Evolutionary conservation across 305 asterid species (phyloP).

Genomic region (Nicotiana rustica): DNA sequence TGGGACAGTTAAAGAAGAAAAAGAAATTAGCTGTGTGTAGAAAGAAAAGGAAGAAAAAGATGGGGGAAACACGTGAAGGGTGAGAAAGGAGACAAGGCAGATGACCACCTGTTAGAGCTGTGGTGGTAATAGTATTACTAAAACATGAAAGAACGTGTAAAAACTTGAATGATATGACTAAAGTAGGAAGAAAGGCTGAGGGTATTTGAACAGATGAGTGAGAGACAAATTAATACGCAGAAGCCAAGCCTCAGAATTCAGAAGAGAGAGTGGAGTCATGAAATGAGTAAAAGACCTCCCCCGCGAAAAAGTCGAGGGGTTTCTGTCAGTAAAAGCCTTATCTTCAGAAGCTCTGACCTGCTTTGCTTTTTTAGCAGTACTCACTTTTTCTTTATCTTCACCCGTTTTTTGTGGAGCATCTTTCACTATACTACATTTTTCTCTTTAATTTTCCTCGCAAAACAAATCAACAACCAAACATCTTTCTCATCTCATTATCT

Average conservation of each 20-base stretch:
- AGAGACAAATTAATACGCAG: not conserved
- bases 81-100: not conserved
- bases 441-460: not conserved
- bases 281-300: slow-evolving; percentile 35
- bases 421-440: not conserved
- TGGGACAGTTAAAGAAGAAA: no score
- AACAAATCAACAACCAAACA: not conserved
- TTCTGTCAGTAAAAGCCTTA: slow-evolving; percentile 62
- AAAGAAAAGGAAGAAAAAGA: no score
- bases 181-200: slow-evolving; percentile 48
- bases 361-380: not conserved
- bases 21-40: no score
- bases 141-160: slow-evolving; percentile 42
- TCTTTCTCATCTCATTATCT: no score
- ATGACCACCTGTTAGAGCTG: not conserved
- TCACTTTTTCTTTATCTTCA: not conserved
- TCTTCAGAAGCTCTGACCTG: slow-evolving; percentile 30
- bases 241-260: not conserved
- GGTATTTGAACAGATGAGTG: not conserved
- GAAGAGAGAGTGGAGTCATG: not conserved
- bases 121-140: not conserved
- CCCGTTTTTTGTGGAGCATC: slow-evolving; percentile 18
- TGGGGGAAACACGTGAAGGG: slow-evolving; percentile 9
- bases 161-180: slow-evolving; percentile 46
- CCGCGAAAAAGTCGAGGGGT: slow-evolving; percentile 95